These are phyloP conservation scores for Pseudogymnoascus sp. DNA, from an alignment of 2,329 filamentous ascomycete species.

Conservation along the genomic window DNA sequence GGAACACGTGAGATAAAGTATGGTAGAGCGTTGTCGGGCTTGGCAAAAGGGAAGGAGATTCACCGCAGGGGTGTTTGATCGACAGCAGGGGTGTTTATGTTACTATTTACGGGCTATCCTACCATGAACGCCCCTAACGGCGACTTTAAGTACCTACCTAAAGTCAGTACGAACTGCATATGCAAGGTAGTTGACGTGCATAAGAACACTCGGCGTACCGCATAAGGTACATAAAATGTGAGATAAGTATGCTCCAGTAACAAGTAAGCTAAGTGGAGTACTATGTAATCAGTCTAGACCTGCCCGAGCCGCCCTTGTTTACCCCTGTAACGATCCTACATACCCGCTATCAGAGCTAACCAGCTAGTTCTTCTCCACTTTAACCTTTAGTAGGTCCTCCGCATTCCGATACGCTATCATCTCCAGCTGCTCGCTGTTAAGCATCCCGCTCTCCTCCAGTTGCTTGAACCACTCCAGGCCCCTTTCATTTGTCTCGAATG, in stretches of 20 bases:
- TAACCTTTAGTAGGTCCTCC: constrained; percentile 35
- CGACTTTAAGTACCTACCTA: neutral
- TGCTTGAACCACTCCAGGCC: constrained; percentile 42
- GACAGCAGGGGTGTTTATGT: neutral
- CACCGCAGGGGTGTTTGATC: neutral
- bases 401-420: constrained; percentile 45
- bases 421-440: constrained; percentile 42
- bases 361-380: neutral
- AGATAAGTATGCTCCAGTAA: no score
- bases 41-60: neutral
- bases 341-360: neutral
- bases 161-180: neutral
- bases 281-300: neutral
- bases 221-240: neutral
- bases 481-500: constrained; percentile 42
- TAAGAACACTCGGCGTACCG: neutral
- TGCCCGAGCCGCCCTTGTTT: neutral
- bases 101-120: neutral
- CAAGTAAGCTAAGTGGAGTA: no score
- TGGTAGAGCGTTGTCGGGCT: neutral
- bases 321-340: neutral
- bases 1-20: neutral
- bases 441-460: constrained; percentile 41
- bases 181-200: neutral
- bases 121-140: neutral